Evolutionary conservation across 129 eudicot species (phyloP), one percentile per base, ranked within the genome.

Genomic region (Escallonia rubra): DNA sequence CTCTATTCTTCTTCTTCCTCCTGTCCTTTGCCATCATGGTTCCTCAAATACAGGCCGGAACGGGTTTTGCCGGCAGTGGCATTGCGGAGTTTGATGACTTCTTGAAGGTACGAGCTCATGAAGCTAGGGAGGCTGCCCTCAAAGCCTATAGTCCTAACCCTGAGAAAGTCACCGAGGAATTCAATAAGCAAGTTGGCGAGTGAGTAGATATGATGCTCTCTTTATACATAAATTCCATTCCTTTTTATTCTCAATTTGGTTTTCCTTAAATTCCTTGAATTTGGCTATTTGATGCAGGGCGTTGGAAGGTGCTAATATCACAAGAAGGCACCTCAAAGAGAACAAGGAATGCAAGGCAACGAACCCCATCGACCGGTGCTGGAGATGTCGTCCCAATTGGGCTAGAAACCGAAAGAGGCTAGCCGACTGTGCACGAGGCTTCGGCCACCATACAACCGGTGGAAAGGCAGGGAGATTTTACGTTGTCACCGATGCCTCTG

Each of bases 311-410:
- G 16, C 56, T 53, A 88, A 88, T 80, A 89, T 71, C 8, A 76
- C 96, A 0, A 79, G 96, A 72, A 75, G 96, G 72, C 85, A 89
- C 57, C 61, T 89, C 34, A 23, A 23, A 70, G 92, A 89, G 8
- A 85, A 69, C 64, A 59, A 85, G 10, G 85, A 91, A 0, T 89
- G 96, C 51, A 87, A 87, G 69, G 83, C 96, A 1, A 93, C 93
- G 2, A 89, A 89, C 61, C 96, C 96, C 4, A 86, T 89, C 8
- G 96, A 89, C 59, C 93, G 86, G 46, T 89, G 96, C 75, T 89
- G 96, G 96, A 81, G 96, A 39, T 89, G 96, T 69, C 93, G 86
- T 62, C 81, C 87, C 0, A 67, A 89, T 13, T 89, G 96, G 96
- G 83, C 70, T 63, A 63, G 67, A 1, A 86, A 89, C 67, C 96